phyloP scores from a whole-genome alignment of 352 stramenopile genomes.

The Pythium dissimile region DNA sequence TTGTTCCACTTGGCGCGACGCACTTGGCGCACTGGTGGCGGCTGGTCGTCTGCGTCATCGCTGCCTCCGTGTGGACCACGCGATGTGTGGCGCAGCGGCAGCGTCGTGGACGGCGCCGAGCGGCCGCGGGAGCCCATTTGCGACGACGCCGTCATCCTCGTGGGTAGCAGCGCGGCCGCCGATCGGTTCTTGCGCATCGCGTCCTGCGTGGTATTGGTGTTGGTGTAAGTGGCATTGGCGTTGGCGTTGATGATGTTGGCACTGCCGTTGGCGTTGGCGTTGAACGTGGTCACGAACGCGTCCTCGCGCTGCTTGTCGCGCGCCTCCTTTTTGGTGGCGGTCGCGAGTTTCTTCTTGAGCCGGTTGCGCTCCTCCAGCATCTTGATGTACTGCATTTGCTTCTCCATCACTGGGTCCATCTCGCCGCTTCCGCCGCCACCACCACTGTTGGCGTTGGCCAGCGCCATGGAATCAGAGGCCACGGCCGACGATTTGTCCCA shows the following conservation, averaged over 20 bases:
- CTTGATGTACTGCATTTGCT: slow-evolving; percentile 81
- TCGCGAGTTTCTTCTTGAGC: slow-evolving; percentile 73
- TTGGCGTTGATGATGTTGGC: background rate
- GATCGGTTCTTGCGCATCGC: slow-evolving; percentile 44
- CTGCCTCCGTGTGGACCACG: background rate
- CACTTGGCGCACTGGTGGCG: slow-evolving; percentile 1
- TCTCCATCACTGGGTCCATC: slow-evolving; percentile 60
- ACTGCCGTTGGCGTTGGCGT: slow-evolving; percentile 38
- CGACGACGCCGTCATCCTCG: slow-evolving; percentile 14
- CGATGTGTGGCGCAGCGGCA: slow-evolving; percentile 20
- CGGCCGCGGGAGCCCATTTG: slow-evolving; percentile 20
- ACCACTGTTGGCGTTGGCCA: background rate
- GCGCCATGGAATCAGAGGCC: background rate
- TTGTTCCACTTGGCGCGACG: slow-evolving; percentile 53
- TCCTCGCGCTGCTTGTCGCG: slow-evolving; percentile 60
- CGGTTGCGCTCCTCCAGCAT: slow-evolving; percentile 82
- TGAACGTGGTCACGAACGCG: slow-evolving; percentile 79
- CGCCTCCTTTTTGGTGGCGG: slow-evolving; percentile 45
- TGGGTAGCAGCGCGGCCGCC: slow-evolving; percentile 38
- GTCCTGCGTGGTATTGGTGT: slow-evolving; percentile 1
- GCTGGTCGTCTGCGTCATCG: background rate
- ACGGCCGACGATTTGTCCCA: slow-evolving; percentile 26
- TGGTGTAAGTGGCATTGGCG: background rate
- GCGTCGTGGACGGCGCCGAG: slow-evolving; percentile 41
- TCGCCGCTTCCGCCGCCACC: slow-evolving; percentile 14